Conservation (phyloP, 768 basidiomycete genomes). For the Cubamyces lactineus region DNA sequence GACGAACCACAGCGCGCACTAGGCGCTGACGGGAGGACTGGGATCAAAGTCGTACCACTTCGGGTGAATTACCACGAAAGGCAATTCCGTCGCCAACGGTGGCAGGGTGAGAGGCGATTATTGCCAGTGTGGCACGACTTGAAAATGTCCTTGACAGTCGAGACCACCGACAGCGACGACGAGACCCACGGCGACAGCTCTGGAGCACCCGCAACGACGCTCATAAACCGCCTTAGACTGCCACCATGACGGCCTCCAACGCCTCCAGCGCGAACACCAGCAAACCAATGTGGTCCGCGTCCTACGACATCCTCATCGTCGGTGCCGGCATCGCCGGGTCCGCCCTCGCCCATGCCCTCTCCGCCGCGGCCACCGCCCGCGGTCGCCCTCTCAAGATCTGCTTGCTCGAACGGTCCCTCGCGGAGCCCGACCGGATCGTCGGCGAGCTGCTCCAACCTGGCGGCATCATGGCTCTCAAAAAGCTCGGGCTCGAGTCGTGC, state of each 20-base stretch:
- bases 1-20: neutral
- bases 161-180: constrained; percentile 21
- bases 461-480: constrained; percentile 73
- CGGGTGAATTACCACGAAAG: neutral
- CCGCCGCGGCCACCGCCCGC: constrained; percentile 48
- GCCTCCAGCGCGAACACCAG: neutral
- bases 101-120: neutral
- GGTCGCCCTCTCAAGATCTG: constrained; percentile 71
- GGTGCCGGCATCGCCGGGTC: constrained; percentile 92
- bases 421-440: constrained; percentile 95
- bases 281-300: constrained; percentile 29
- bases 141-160: constrained; percentile 17
- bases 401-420: constrained; percentile 87
- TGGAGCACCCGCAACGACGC: constrained; percentile 17
- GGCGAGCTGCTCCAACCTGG: constrained; percentile 96
- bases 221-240: constrained; percentile 12
- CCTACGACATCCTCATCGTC: constrained; percentile 84
- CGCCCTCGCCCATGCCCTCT: constrained; percentile 84
- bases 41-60: neutral
- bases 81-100: neutral
- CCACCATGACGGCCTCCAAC: neutral
- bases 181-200: constrained; percentile 17
- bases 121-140: constrained; percentile 18
- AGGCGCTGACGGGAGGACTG: neutral
- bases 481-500: constrained; percentile 75